Base-by-base conservation (phyloP, 2,329 filamentous ascomycete genomes). In the Monosporascus ibericus region DNA sequence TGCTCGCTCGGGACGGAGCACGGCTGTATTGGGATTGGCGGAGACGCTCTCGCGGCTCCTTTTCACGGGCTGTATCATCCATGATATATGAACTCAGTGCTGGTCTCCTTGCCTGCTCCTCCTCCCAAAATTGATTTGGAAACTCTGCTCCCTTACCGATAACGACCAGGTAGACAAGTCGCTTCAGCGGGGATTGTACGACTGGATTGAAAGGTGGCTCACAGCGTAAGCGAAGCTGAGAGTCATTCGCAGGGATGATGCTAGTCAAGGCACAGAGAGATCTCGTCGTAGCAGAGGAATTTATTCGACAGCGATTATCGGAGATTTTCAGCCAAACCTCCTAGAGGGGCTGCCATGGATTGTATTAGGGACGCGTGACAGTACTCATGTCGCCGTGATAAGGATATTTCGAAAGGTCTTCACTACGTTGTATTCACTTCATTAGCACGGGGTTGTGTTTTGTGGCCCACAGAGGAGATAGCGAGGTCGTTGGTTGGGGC, bases 1-100 rank as follows among this genome's bases (percentile, higher is more conserved):
- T 65, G 55, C 60, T 79, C 20, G 75, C 72, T 54, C 75, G 71
- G 15, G 77, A 80, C 34, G 72, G 65, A 9, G 71, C 70, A 53
- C 75, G 76, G 55, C 71, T 66, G 55, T 71, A 63, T 39, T 52
- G 52, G 17, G 61, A 48, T 25, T 55, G 54, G 24, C 55, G 48
- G 14, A 57, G 55, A 25, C 63, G 62, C 52, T 64, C 62, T 48
- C 61, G 56, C 44, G 55, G 55, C 40, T 62, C 62, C 48, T 56
- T 63, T 30, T 57, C 60, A 18, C 51, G 46, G 51, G 49, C 48
- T 15, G 46, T 52, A 24, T 48, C 48, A 48, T 67, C 65, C 65
- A 68, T 68, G 37, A 51, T 36, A 48, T 48, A 48, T 48, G 30
- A 18, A 27, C 47, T 17, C 47, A 37, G 17, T 34, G 11, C 11